Conservation (phyloP, 2,329 filamentous ascomycete species). For the Calonectria fujianensis region DNA sequence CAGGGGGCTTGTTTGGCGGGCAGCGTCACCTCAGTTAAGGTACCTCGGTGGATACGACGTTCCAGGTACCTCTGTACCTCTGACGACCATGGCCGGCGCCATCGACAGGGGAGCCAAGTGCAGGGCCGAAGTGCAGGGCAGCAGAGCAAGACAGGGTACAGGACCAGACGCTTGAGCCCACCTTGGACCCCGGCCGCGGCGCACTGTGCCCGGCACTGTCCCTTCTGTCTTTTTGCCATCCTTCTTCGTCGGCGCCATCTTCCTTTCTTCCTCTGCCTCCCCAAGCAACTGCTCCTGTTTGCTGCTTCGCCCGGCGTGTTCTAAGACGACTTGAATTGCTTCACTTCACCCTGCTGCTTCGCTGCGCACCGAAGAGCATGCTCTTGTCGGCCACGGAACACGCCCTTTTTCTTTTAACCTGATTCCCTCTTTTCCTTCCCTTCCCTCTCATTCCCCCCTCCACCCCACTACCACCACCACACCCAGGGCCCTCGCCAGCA, state of each 20-base stretch:
- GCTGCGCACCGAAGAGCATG: slow-evolving; percentile 53
- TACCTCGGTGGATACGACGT: slow-evolving; percentile 38
- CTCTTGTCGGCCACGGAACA: slow-evolving; percentile 54
- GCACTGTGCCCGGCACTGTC: slow-evolving; percentile 43
- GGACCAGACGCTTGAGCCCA: slow-evolving; percentile 35
- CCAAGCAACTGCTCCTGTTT: slow-evolving; percentile 50
- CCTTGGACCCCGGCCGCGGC: slow-evolving; percentile 22
- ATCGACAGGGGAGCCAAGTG: slow-evolving; percentile 42
- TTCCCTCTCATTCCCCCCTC: slow-evolving; percentile 42
- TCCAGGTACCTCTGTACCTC: slow-evolving; percentile 38
- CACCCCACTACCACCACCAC: slow-evolving; percentile 51
- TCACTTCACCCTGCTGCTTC: slow-evolving; percentile 50
- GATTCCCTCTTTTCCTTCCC: slow-evolving; percentile 44
- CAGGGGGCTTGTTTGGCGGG: slow-evolving; percentile 15
- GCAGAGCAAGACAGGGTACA: slow-evolving; percentile 34
- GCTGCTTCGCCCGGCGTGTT: slow-evolving; percentile 54
- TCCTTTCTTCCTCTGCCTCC: slow-evolving; percentile 50
- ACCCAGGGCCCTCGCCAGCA: slow-evolving; percentile 43
- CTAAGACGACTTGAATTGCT: slow-evolving; percentile 56
- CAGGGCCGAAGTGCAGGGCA: slow-evolving; percentile 35
- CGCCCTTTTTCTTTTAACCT: slow-evolving; percentile 49
- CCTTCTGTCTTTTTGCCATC: slow-evolving; percentile 46
- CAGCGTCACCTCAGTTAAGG: slow-evolving; percentile 35
- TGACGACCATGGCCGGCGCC: slow-evolving; percentile 38
- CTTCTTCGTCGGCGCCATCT: slow-evolving; percentile 44